Percentiles rank a stretch among this genome's conserved stretches.
phyloP scores from a whole-genome alignment of 768 basidiomycete species.

The Collybia sordida region DNA sequence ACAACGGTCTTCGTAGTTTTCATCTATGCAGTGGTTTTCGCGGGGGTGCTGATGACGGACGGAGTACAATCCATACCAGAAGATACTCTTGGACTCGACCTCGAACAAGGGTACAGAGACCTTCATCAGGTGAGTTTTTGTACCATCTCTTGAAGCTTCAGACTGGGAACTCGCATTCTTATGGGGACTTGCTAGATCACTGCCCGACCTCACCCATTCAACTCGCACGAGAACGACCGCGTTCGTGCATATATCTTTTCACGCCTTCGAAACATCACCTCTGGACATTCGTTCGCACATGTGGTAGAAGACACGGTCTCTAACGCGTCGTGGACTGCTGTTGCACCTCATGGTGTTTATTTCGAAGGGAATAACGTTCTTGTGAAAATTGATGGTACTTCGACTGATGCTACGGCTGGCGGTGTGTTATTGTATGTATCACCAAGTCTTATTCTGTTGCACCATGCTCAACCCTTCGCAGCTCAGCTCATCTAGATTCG shows the following conservation, averaged over 20 bases:
- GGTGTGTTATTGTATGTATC: conserved; percentile 51
- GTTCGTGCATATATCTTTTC: conserved; percentile 60
- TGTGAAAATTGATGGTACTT: conserved; percentile 62
- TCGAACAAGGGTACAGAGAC: conserved; percentile 58
- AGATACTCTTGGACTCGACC: conserved; percentile 42
- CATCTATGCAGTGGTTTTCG: conserved; percentile 49
- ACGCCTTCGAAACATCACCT: conserved; percentile 49
- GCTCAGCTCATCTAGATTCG: conserved; percentile 80
- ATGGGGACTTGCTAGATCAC: conserved; percentile 35
- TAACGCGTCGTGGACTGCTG: conserved; percentile 12
- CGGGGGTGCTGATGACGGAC: conserved; percentile 47
- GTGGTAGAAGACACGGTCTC: conserved; percentile 45
- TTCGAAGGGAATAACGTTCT: conserved; percentile 71
- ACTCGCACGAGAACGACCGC: conserved; percentile 73
- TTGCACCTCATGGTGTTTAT: conserved; percentile 33
- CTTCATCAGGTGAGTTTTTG: conserved; percentile 43
- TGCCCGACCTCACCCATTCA: conserved; percentile 71
- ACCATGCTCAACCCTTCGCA: no score
- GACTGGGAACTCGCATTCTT: no score
- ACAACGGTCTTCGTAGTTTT: conserved; percentile 42
- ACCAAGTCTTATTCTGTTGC: no score
- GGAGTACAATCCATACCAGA: conserved; percentile 43
- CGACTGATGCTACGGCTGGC: conserved; percentile 35
- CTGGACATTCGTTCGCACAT: conserved; percentile 43
- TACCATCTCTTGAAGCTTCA: conserved; percentile 23